Base-by-base conservation (phyloP, 345 rosid species). In the Rhodamnia rubescens region DNA sequence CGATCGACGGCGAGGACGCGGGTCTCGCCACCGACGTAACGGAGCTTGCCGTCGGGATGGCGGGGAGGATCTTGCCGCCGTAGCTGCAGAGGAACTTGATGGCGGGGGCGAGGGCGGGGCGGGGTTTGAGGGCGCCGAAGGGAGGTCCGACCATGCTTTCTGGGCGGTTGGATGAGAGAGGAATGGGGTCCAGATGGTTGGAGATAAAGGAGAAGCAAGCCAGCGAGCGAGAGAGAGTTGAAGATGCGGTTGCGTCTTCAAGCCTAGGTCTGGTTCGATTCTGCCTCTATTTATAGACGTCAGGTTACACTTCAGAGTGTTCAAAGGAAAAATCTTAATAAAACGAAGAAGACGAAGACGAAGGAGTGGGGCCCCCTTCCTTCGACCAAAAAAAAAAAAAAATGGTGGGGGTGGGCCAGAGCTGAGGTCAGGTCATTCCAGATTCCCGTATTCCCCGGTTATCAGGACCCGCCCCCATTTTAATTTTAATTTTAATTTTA, bases 81-180 rank as follows among this genome's bases (percentile, higher is more conserved):
- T 96, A 94, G 85, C 98, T 96, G 89, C 98, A 95, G 51, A 94
- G 93, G 89, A 96, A 93, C 84, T 95, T 96, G 89, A 95, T 87
- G 85, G 83, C 7, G 55, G 74, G 40, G 40, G n/a, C 8, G 86
- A 69, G 1, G 50, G 75, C 6, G 69, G 26, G 83, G 86, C 86
- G 24, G 69, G 87, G 74, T 29, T 53, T 84, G 86, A 83, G 21
- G 87, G 88, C 56, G 87, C 82, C 84, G 8, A 57, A 53, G 11
- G 90, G 85, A 52, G 92, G 54, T 69, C 88, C 92, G 64, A 87
- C 91, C 95, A 93, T 92, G 84, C 55, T 90, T 74, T 21, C 78
- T 36, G 13, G 47, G 78, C 2, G 2, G 44, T 20, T 4, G 40
- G 12, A 6, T 57, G 16, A 20, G 32, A 44, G 59, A 56, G 58